Base-by-base conservation (phyloP, 345 rosid genomes). In the Angophora floribunda region DNA sequence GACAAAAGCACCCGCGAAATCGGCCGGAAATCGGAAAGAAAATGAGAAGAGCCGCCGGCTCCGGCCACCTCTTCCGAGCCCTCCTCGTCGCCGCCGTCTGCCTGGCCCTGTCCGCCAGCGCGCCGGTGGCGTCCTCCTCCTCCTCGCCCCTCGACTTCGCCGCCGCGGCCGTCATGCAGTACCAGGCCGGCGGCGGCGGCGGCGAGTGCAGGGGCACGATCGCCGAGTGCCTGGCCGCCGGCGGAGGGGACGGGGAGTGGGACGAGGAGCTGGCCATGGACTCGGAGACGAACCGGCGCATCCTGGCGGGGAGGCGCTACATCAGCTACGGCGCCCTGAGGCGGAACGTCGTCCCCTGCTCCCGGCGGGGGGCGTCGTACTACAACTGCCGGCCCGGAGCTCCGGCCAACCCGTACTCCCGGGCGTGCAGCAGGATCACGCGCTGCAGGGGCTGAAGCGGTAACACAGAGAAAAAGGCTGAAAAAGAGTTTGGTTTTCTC, bases 321-420 rank as follows among this genome's bases (percentile, higher is more conserved):
- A 95, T 98, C 21, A 95, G 99, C 98, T 97, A 97, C 89, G 98
- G 98, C 65, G 98, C 99, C 87, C 96, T 97, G 86, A 91, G 94
- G 94, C 93, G 96, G 90, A 93, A 95, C 96, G 90, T 86, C 47
- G 94, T 97, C 2, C 99, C 99, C 0, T 97, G 99, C 91, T 97
- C 99, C 4, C 88, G 96, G 50, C 96, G 99, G 30, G 98, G 99
- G 30, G 96, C 98, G 26, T 96, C 99, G 88, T 97, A 97, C 91
- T 97, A 96, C 90, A 96, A 96, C 88, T 97, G 99, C 91, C 91
- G 88, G 79, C 91, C 91, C 59, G 99, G 99, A 2, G 97, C 90
- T 24, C 94, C 90, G 85, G 99, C 98, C 22, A 97, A 97, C 52
- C 99, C 98, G 49, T 97, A 97, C 91, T 53, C 91, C 53, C 98